Conservation (phyloP, 805 yeast species). For the Metschnikowia kunwiensis region DNA sequence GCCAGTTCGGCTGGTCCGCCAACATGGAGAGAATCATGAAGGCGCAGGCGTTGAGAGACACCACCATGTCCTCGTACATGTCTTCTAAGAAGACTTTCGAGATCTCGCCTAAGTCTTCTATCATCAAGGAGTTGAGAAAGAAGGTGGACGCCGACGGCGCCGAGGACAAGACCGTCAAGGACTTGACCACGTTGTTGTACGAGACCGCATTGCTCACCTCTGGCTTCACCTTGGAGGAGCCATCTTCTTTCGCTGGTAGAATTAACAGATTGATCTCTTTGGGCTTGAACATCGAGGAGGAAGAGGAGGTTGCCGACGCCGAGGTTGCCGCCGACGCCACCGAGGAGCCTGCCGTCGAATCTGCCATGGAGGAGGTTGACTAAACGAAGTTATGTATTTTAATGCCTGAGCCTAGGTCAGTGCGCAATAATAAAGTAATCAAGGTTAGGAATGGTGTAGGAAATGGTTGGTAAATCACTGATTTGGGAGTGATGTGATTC, state of each 20-base stretch:
- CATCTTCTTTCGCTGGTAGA: slow-evolving; percentile 95
- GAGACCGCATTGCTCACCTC: slow-evolving; percentile 98
- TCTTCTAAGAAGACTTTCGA: slow-evolving; percentile 98
- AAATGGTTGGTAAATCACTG: too few species aligned
- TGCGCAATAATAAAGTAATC: too few species aligned
- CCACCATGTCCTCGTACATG: slow-evolving; percentile 99
- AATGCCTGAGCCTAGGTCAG: slow-evolving; percentile 1
- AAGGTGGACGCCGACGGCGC: slow-evolving; percentile 98
- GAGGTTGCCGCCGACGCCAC: slow-evolving; percentile 44
- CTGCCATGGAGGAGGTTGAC: slow-evolving; percentile 98
- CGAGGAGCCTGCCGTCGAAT: slow-evolving; percentile 51
- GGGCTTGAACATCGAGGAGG: slow-evolving; percentile 97
- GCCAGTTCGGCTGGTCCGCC: slow-evolving; percentile 99
- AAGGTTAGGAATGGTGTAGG: too few species aligned
- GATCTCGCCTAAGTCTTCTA: slow-evolving; percentile 94
- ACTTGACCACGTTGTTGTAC: slow-evolving; percentile 90
- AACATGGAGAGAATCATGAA: slow-evolving; percentile 99
- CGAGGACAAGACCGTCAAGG: slow-evolving; percentile 97
- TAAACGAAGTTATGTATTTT: slow-evolving; percentile 36
- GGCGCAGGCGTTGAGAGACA: slow-evolving; percentile 99
- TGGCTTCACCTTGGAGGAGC: slow-evolving; percentile 98
- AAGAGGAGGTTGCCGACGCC: slow-evolving; percentile 48
- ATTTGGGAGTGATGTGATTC: too few species aligned
- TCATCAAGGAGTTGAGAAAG: slow-evolving; percentile 91
- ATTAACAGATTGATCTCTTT: slow-evolving; percentile 96